phyloP scores from a whole-genome alignment of 176 grass and related monocot genomes.

The Melocanna baccifera region DNA sequence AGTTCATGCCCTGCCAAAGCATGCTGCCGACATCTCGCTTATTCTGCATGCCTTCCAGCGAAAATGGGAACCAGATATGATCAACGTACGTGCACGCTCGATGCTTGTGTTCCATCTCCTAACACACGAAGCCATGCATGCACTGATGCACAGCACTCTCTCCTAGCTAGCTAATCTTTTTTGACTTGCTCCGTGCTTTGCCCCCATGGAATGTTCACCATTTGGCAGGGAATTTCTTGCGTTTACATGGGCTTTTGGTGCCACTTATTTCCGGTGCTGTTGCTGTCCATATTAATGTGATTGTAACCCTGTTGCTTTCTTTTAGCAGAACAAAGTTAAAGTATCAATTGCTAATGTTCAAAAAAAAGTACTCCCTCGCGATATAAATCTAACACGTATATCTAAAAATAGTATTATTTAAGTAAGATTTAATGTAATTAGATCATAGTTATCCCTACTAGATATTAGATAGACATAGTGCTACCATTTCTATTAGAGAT shows the following conservation, averaged over 20 bases:
- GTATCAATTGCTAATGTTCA: too few species aligned
- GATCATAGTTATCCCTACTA: too few species aligned
- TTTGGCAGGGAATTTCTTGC: conserved; percentile 27
- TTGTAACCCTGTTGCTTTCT: not conserved
- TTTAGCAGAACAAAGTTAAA: not conserved
- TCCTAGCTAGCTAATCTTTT: not conserved
- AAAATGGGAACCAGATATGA: not conserved
- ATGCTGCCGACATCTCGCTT: not conserved
- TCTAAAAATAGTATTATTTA: too few species aligned
- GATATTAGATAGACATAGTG: too few species aligned
- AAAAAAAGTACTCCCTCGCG: too few species aligned
- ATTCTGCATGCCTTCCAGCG: not conserved
- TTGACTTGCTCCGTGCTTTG: conserved; percentile 21
- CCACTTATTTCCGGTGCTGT: not conserved
- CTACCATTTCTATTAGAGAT: too few species aligned
- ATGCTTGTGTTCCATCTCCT: not conserved
- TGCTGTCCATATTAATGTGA: conserved; percentile 11
- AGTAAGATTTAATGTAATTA: too few species aligned
- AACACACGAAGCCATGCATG: not conserved
- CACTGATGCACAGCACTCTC: not conserved
- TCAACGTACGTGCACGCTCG: not conserved
- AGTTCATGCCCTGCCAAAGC: not conserved
- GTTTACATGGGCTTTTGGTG: conserved; percentile 26
- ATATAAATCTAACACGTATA: too few species aligned
- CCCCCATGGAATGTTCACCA: conserved; percentile 27